phyloP scores from a whole-genome alignment of 768 basidiomycete genomes.

The Solioccasus polychromus region DNA sequence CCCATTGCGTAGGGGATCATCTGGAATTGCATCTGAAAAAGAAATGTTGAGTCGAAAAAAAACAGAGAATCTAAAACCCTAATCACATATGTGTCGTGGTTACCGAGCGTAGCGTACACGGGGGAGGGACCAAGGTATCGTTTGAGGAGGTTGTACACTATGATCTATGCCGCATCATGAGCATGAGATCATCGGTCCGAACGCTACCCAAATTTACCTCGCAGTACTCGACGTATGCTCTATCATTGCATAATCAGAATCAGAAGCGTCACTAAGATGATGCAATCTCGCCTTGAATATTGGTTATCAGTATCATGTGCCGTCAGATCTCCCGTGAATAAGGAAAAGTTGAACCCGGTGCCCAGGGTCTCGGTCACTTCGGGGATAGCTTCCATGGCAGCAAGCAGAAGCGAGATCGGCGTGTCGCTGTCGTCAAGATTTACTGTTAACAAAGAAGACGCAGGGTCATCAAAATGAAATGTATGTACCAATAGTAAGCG shows the following conservation, averaged over 20 bases:
- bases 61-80: background rate
- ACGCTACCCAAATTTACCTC: slow-evolving; percentile 39
- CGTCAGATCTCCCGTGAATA: slow-evolving; percentile 75
- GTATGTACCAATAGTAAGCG: slow-evolving; percentile 23
- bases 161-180: slow-evolving; percentile 35
- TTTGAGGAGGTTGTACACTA: slow-evolving; percentile 62
- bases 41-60: background rate
- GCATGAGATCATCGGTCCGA: background rate
- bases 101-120: slow-evolving; percentile 68
- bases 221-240: slow-evolving; percentile 56
- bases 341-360: slow-evolving; percentile 58
- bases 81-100: slow-evolving; percentile 68
- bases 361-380: slow-evolving; percentile 56
- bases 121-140: slow-evolving; percentile 56
- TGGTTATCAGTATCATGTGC: slow-evolving; percentile 69
- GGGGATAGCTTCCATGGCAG: slow-evolving; percentile 65
- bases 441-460: background rate
- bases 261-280: background rate
- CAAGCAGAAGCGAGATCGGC: slow-evolving; percentile 52
- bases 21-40: slow-evolving; percentile 22
- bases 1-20: slow-evolving; percentile 40
- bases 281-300: slow-evolving; percentile 46
- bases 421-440: slow-evolving; percentile 44
- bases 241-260: slow-evolving; percentile 20
- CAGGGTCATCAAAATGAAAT: background rate